phyloP scores from a whole-genome alignment of 805 yeast species.

The Hanseniaspora meyeri region DNA sequence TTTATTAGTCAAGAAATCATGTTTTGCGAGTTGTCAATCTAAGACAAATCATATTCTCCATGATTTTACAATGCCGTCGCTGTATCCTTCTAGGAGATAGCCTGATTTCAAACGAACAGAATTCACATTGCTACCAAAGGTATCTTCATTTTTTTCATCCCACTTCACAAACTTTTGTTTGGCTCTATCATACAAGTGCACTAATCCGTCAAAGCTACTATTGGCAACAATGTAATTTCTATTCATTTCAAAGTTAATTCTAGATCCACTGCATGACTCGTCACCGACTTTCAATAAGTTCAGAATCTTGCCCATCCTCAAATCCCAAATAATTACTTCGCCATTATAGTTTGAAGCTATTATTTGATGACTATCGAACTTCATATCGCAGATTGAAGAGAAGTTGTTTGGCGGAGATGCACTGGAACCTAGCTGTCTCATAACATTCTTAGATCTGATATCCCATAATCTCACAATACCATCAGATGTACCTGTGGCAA shows the following conservation, averaged over 20 bases:
- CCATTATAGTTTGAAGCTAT: slow-evolving; percentile 3
- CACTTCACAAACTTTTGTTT: slow-evolving; percentile 34
- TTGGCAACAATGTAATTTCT: slow-evolving; percentile 42
- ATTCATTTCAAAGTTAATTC: slow-evolving; percentile 49
- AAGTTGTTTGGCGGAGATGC: slow-evolving; percentile 33
- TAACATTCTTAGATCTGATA: slow-evolving; percentile 54
- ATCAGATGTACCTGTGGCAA: slow-evolving; percentile 69
- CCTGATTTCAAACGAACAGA: slow-evolving; percentile 47
- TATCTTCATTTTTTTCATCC: slow-evolving; percentile 20
- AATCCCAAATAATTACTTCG: slow-evolving; percentile 54
- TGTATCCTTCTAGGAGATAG: slow-evolving; percentile 53
- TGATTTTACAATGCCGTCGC: slow-evolving; percentile 46
- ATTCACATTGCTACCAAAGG: slow-evolving; percentile 26
- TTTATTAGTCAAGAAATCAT: too few species aligned
- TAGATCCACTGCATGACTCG: slow-evolving; percentile 24
- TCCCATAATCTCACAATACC: slow-evolving; percentile 71
- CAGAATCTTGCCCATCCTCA: slow-evolving; percentile 50
- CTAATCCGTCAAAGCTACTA: slow-evolving; percentile 34
- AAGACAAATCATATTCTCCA: slow-evolving; percentile 39
- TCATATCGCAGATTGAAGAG: slow-evolving; percentile 52
- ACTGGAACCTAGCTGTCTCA: slow-evolving; percentile 27
- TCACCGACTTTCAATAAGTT: slow-evolving; percentile 52
- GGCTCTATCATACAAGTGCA: slow-evolving; percentile 47
- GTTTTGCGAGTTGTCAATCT: too few species aligned
- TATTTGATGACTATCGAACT: slow-evolving; percentile 44